Conservation (phyloP, 208 protist genomes). For the Leishmania braziliensis region DNA sequence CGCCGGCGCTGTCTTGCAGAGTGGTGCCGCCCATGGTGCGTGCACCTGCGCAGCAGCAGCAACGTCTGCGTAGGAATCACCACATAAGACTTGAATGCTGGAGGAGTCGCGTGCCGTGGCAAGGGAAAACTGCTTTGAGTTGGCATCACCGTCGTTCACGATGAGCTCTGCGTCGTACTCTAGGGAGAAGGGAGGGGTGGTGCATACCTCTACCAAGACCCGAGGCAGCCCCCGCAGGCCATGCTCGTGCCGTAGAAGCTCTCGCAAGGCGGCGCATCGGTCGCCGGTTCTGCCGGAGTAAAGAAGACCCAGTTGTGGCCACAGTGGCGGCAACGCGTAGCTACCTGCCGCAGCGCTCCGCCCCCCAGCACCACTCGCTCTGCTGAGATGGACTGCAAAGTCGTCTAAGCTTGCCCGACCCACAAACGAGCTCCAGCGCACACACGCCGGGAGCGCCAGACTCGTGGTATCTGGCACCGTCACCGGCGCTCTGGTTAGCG, state of each 20-base stretch:
- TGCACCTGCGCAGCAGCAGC: slow-evolving; percentile 15
- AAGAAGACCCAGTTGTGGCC: slow-evolving; percentile 9
- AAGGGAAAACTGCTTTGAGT: not conserved
- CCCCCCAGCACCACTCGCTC: not conserved
- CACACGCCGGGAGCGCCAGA: not conserved
- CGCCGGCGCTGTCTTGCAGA: not conserved
- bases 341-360: not conserved
- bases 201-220: not conserved
- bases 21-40: slow-evolving; percentile 22
- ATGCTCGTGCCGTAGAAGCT: slow-evolving; percentile 10
- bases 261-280: slow-evolving; percentile 1
- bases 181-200: not conserved
- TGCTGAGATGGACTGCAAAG: not conserved
- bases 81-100: slow-evolving; percentile 1
- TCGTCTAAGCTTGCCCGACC: slow-evolving; percentile 6
- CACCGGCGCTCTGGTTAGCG: not conserved
- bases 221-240: slow-evolving; percentile 10
- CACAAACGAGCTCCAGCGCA: slow-evolving; percentile 14
- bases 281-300: not conserved
- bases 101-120: not conserved
- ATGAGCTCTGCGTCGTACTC: slow-evolving; percentile 13
- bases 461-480: not conserved
- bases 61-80: slow-evolving; percentile 13
- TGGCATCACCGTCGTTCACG: not conserved
- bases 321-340: slow-evolving; percentile 23